A percentile compares a stretch with the other conserved stretches of the same genome.
Conservation (phyloP, 371 early-diverging fungal genomes). For the Mortierella sp. region DNA sequence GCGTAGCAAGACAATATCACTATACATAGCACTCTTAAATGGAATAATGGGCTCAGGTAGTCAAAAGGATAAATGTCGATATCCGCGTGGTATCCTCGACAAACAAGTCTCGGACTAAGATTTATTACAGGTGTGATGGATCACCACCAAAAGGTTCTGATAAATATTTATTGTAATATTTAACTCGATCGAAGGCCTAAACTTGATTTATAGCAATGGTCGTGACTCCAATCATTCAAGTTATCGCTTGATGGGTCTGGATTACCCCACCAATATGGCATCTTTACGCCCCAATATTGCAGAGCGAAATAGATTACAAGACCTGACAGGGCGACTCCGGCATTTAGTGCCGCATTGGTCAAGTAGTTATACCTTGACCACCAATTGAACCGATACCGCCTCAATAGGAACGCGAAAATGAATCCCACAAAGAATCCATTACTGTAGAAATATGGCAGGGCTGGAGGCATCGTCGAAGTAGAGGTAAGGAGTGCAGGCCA, state of each 20-base stretch:
- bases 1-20: no score
- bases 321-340: constrained; percentile 68
- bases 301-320: constrained; percentile 64
- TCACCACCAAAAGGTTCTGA: no score
- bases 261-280: constrained; percentile 45
- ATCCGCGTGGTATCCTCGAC: no score
- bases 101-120: no score
- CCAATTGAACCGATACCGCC: constrained; percentile 71
- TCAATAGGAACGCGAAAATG: constrained; percentile 72
- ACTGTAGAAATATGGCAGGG: constrained; percentile 60
- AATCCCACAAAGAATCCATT: constrained; percentile 74
- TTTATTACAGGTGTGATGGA: no score
- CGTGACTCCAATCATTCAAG: not conserved
- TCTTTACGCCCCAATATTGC: constrained; percentile 7
- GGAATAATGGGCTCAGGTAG: no score
- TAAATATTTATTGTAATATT: no score
- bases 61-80: no score
- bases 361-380: constrained; percentile 80
- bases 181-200: not conserved
- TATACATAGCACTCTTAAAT: no score
- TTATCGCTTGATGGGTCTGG: not conserved
- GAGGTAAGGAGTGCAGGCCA: constrained; percentile 76
- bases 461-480: constrained; percentile 80
- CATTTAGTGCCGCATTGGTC: constrained; percentile 80
- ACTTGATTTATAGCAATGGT: not conserved